Evolutionary conservation across 768 basidiomycete species (phyloP), one percentile per base, ranked within the genome.

Genomic region (Mycena crocata): DNA sequence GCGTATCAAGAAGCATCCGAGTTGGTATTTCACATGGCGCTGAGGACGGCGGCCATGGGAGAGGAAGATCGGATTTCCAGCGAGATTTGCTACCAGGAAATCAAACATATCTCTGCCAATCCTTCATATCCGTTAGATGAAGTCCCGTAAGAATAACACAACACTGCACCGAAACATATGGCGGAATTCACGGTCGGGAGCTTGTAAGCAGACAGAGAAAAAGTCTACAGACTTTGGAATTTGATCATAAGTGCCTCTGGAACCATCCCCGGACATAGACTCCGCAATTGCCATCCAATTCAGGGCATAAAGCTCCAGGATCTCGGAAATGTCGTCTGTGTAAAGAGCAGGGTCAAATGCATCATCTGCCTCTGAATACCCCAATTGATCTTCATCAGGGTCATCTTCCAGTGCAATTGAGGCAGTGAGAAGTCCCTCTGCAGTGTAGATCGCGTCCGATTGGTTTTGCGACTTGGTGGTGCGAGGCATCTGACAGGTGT

Each of bases 11-110:
- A 75, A 75, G 5, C 64, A 60, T 0, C 57, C 75, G 2, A 76
- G 57, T 54, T 75, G 75, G 48, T 66, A 73, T 24, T 52, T 32
- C 3, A 73, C 65, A 42, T 73, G 75, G 2, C 64, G 57, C 54
- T 76, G 75, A 0, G 70, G 73, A 5, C 64, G 51, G 9, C 32
- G 51, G 7, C 67, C 61, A 21, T 26, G 37, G 28, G 64, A 56
- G 8, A n/a, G 48, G 44, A 75, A 75, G 21, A 75, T 64, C 5
- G 45, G 60, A 44, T 72, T 64, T 21, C 13, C 13, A 21, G 57
- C 45, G 2, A 70, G 50, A 13, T 67, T 10, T 10, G 17, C n/a
- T 12, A 69, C 59, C 19, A 70, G 39, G 23, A 42, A 45, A 31
- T 67, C 57, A 30, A 72, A 72, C 26, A 60, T 67, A 3, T 56